Evolutionary conservation across 2,329 filamentous ascomycete species (phyloP).

Genomic region (Tolypocladium amazonense): DNA sequence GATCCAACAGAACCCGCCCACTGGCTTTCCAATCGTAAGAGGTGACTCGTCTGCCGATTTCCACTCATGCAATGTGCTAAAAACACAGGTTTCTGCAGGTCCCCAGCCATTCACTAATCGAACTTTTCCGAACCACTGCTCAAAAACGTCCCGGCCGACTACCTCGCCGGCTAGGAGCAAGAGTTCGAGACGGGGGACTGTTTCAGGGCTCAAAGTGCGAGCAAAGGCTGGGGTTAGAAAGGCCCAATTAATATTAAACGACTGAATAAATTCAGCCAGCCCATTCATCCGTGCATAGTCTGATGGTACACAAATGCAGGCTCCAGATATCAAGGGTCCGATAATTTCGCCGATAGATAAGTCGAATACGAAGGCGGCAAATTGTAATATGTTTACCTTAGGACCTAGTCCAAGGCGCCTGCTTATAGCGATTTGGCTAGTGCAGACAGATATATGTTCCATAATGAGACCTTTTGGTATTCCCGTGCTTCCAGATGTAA

Average conservation of each 20-base stretch:
- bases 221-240: constrained; percentile 4
- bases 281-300: constrained; percentile 1
- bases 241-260: not conserved
- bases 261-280: constrained; percentile 1
- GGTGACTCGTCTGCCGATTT: not conserved
- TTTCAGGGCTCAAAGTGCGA: not conserved
- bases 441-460: not conserved
- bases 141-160: not conserved
- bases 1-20: constrained; percentile 3
- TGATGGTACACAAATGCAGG: not conserved
- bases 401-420: no score
- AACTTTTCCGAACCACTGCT: constrained; percentile 3
- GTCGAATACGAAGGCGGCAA: not conserved
- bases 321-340: not conserved
- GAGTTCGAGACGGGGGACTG: constrained; percentile 1
- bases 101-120: constrained; percentile 7
- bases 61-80: constrained; percentile 1
- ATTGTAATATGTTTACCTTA: not conserved
- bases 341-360: not conserved
- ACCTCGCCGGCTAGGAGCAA: constrained; percentile 4
- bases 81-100: constrained; percentile 3
- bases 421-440: not conserved
- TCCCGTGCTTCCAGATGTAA: not conserved
- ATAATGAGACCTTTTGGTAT: not conserved
- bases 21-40: constrained; percentile 1